Evolutionary conservation across 2,329 filamentous ascomycete species (phyloP).

Genomic region (Aspergillus sp.): DNA sequence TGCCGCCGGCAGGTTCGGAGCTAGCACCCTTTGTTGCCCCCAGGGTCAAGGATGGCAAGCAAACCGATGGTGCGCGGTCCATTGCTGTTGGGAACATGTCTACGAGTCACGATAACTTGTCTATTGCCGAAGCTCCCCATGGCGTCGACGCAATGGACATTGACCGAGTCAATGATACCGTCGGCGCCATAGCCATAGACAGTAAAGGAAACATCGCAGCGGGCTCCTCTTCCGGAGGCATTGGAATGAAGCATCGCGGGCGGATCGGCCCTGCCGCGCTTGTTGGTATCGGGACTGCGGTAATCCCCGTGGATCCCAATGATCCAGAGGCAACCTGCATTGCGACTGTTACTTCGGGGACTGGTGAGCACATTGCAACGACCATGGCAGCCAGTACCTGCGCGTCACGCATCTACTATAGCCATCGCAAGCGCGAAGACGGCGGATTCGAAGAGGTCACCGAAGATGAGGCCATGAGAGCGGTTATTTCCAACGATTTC

Average conservation of each 20-base stretch:
- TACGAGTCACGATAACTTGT: neutral
- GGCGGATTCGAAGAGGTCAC: slow-evolving; percentile 67
- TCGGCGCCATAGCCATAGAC: slow-evolving; percentile 93
- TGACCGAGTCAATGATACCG: slow-evolving; percentile 84
- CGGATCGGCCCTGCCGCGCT: slow-evolving; percentile 90
- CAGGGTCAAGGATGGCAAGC: slow-evolving; percentile 5
- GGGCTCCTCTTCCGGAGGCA: slow-evolving; percentile 93
- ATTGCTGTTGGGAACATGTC: neutral
- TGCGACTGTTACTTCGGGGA: slow-evolving; percentile 87
- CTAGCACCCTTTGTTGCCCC: neutral
- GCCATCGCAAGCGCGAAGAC: slow-evolving; percentile 59
- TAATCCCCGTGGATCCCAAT: slow-evolving; percentile 73
- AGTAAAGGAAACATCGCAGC: slow-evolving; percentile 83
- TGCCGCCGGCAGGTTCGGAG: neutral
- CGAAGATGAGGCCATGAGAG: slow-evolving; percentile 76
- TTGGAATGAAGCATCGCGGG: slow-evolving; percentile 96
- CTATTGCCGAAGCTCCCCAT: neutral
- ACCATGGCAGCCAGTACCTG: slow-evolving; percentile 87
- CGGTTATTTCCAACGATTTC: slow-evolving; percentile 85
- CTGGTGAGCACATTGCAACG: slow-evolving; percentile 96
- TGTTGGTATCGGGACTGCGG: slow-evolving; percentile 85
- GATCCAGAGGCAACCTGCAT: slow-evolving; percentile 72
- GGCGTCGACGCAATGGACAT: slow-evolving; percentile 24
- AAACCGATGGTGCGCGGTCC: slow-evolving; percentile 10
- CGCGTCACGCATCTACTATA: slow-evolving; percentile 79